Evolutionary conservation across 2,329 filamentous ascomycete species (phyloP).

Genomic region (Eurotiales sp.): DNA sequence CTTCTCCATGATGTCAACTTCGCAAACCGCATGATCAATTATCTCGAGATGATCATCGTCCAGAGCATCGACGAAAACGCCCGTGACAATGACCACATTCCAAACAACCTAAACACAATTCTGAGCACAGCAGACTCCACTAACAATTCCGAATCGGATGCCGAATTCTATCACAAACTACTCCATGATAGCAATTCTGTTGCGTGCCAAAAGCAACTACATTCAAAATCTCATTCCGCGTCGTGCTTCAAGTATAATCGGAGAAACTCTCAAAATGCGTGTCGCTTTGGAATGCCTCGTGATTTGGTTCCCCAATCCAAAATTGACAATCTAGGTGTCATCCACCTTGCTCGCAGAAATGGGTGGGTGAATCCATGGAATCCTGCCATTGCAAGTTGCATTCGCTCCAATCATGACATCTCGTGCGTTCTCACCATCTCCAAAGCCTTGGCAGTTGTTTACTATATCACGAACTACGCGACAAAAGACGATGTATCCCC

Average conservation of each 20-base stretch:
- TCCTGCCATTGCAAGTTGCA: no score
- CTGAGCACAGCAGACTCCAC: not conserved
- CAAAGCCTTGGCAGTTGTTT: no score
- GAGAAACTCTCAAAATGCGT: not conserved
- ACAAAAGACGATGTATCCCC: conserved; percentile 15
- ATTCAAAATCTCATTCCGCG: conserved; percentile 12
- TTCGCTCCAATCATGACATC: no score
- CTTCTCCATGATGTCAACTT: conserved; percentile 9
- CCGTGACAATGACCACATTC: not conserved
- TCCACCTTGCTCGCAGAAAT: no score
- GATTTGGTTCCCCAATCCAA: no score
- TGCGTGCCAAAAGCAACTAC: conserved; percentile 12
- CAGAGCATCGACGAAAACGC: conserved; percentile 11
- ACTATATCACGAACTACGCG: conserved; percentile 15
- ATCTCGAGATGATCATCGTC: conserved; percentile 11
- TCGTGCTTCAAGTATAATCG: conserved; percentile 17
- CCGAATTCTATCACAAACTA: conserved; percentile 1
- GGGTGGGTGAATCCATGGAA: no score
- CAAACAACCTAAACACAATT: not conserved
- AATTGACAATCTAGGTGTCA: no score
- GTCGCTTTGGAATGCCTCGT: no score
- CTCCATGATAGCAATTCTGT: conserved; percentile 8
- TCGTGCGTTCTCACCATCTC: no score
- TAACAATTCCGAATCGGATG: not conserved
- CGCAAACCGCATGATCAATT: conserved; percentile 7